Evolutionary conservation across 2,329 filamentous ascomycete species (phyloP).

Genomic region (Pseudocercospora cruenta): DNA sequence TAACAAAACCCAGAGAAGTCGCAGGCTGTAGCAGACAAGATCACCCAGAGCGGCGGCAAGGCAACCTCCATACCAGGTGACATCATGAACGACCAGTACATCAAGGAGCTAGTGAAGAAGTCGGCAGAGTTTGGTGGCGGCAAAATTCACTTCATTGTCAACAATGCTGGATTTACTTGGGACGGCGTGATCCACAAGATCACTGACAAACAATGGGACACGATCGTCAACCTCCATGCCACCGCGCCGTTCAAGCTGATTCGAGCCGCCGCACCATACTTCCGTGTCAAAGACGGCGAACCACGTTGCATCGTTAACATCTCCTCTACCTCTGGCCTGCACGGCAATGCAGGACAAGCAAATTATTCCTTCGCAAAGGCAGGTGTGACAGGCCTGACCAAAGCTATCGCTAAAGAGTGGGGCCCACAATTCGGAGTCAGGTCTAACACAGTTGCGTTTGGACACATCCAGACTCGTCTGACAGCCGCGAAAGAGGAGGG

Average conservation of each 20-base stretch:
- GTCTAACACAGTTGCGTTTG: constrained; percentile 82
- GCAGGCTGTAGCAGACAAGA: constrained; percentile 66
- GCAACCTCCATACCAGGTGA: constrained; percentile 78
- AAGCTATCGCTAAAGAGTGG: constrained; percentile 91
- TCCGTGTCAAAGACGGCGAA: constrained; percentile 82
- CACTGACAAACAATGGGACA: constrained; percentile 89
- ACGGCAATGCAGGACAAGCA: constrained; percentile 88
- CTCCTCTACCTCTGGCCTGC: constrained; percentile 76
- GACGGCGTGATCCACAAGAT: constrained; percentile 93
- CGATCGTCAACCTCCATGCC: constrained; percentile 79
- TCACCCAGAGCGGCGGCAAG: constrained; percentile 68
- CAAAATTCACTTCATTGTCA: constrained; percentile 89
- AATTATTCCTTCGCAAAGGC: constrained; percentile 88
- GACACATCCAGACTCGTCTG: constrained; percentile 76
- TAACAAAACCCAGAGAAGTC: constrained; percentile 62
- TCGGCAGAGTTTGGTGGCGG: constrained; percentile 79
- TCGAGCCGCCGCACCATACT: constrained; percentile 79
- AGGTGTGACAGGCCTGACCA: constrained; percentile 79
- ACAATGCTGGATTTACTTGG: constrained; percentile 92
- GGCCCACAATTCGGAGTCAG: constrained; percentile 80
- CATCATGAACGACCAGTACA: constrained; percentile 71
- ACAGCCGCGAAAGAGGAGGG: constrained; percentile 85
- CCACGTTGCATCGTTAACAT: constrained; percentile 82
- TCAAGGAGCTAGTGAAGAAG: constrained; percentile 71
- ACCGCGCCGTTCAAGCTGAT: constrained; percentile 85